Evolutionary conservation across 805 yeast genomes (phyloP).

Genomic region (Clavispora vitiphila): DNA sequence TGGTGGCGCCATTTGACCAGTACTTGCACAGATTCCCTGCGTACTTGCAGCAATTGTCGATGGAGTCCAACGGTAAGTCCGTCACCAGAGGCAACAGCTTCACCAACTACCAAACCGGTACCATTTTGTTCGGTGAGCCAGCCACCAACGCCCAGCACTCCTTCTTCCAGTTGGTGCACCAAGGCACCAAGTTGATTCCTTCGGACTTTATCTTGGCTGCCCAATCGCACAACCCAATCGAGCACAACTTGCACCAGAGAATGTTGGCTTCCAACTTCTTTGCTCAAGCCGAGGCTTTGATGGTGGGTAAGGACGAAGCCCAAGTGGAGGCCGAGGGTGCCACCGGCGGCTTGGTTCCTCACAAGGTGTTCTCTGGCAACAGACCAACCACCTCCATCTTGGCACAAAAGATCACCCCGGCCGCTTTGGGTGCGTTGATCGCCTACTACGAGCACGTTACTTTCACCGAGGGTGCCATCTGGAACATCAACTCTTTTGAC

Average conservation of each 20-base stretch:
- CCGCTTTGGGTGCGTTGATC: conserved; percentile 90
- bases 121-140: conserved; percentile 96
- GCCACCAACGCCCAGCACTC: conserved; percentile 99
- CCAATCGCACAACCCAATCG: conserved; percentile 95
- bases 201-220: conserved; percentile 97
- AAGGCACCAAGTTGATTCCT: conserved; percentile 97
- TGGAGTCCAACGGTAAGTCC: conserved; percentile 99
- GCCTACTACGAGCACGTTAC: conserved; percentile 98
- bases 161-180: conserved; percentile 98
- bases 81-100: conserved; percentile 89
- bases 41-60: conserved; percentile 94
- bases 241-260: conserved; percentile 87
- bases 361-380: conserved; percentile 95
- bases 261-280: conserved; percentile 99
- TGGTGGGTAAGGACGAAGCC: conserved; percentile 88
- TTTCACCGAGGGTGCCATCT: conserved; percentile 96
- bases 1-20: conserved; percentile 98
- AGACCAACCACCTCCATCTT: conserved; percentile 98
- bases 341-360: conserved; percentile 81
- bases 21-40: conserved; percentile 99
- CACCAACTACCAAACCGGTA: conserved; percentile 93
- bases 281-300: conserved; percentile 96
- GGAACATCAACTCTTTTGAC: conserved; percentile 99
- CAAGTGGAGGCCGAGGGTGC: conserved; percentile 89
- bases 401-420: conserved; percentile 95